Evolutionary conservation across 2,329 filamentous ascomycete genomes (phyloP).

Genomic region (Colletotrichum euphorbiae): DNA sequence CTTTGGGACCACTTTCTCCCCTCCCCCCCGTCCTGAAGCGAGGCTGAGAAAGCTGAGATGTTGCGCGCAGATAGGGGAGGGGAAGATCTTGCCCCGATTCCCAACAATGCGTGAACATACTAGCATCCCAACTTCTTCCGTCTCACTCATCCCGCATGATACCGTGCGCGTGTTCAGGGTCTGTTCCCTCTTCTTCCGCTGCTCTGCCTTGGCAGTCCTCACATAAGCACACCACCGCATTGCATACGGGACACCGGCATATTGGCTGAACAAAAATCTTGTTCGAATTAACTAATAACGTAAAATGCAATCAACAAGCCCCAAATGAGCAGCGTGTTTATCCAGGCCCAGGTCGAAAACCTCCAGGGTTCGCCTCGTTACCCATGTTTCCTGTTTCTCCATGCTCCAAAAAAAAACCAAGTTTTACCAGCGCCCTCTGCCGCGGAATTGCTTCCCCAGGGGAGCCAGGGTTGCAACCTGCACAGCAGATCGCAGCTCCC

Average conservation of each 20-base stretch:
- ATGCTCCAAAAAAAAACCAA: conserved; percentile 39
- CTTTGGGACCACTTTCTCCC: not conserved
- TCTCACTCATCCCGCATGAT: not conserved
- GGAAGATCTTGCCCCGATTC: conserved; percentile 14
- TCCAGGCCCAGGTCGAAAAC: conserved; percentile 48
- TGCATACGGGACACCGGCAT: not conserved
- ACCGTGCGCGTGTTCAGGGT: not conserved
- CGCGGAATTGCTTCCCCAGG: conserved; percentile 11
- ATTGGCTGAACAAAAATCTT: conserved; percentile 41
- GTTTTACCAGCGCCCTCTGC: conserved; percentile 45
- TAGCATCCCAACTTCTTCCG: conserved; percentile 22
- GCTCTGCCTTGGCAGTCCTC: not conserved
- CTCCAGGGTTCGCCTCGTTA: conserved; percentile 41
- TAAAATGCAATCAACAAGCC: conserved; percentile 48
- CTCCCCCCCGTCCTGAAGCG: not conserved
- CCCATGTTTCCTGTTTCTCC: conserved; percentile 17
- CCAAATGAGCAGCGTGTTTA: conserved; percentile 52
- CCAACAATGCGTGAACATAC: conserved; percentile 8
- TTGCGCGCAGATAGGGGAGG: not conserved
- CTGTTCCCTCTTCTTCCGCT: not conserved
- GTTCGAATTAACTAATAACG: conserved; percentile 58
- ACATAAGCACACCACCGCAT: not conserved
- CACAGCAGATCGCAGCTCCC: conserved; percentile 27
- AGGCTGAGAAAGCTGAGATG: conserved; percentile 11
- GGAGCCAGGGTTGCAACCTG: conserved; percentile 6